Evolutionary conservation across 2,329 filamentous ascomycete genomes (phyloP).

Genomic region (Fusarium oxysporum): DNA sequence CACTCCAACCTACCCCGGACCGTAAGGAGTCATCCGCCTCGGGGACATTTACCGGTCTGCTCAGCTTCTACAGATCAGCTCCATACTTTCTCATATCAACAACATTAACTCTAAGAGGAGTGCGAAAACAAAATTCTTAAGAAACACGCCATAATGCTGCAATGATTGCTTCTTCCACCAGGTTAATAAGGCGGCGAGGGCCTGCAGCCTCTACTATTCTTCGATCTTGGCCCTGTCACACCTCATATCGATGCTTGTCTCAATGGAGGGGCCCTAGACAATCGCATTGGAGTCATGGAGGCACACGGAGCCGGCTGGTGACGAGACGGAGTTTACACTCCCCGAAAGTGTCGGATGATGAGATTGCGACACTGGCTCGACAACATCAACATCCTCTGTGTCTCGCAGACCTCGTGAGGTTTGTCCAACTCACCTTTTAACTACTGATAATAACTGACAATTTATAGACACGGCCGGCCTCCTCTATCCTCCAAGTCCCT

Average conservation of each 20-base stretch:
- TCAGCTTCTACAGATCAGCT: neutral
- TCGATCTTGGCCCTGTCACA: neutral
- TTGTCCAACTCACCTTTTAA: slow-evolving; percentile 37
- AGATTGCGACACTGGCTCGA: slow-evolving; percentile 82
- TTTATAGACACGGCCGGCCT: slow-evolving; percentile 76
- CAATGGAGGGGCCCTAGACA: slow-evolving; percentile 18
- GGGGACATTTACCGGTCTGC: neutral
- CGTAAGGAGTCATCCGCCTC: slow-evolving; percentile 32
- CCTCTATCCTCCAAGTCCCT: slow-evolving; percentile 84
- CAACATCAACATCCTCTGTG: slow-evolving; percentile 84
- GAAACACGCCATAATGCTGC: slow-evolving; percentile 27
- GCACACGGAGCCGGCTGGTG: neutral
- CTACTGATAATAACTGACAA: neutral
- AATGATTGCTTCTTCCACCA: slow-evolving; percentile 40
- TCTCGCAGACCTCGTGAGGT: slow-evolving; percentile 90
- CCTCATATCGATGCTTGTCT: slow-evolving; percentile 10
- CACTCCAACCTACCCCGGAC: slow-evolving; percentile 22
- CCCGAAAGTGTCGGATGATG: slow-evolving; percentile 71
- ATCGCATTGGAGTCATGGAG: neutral
- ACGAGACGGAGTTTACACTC: slow-evolving; percentile 32
- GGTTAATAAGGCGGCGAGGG: slow-evolving; percentile 40
- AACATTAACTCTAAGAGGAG: neutral
- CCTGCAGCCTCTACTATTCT: slow-evolving; percentile 25
- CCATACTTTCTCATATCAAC: neutral
- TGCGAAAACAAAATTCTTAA: neutral